Evolutionary conservation across 768 basidiomycete species (phyloP).

Genomic region (Hygrophoropsis aurantiaca): DNA sequence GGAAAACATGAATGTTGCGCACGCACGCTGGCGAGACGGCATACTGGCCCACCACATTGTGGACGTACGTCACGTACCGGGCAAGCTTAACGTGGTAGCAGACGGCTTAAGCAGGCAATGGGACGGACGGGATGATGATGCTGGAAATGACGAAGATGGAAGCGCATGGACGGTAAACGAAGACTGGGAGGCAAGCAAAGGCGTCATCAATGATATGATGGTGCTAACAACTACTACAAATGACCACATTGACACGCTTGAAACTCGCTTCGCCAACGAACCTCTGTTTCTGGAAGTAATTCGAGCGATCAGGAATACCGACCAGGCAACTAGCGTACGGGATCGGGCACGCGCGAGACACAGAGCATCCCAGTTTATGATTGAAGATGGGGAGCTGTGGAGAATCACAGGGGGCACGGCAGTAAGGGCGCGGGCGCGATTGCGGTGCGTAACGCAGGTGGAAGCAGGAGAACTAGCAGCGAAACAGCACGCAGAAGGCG

Average conservation of each 20-base stretch:
- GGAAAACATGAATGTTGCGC: conserved; percentile 28
- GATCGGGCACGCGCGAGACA: conserved; percentile 14
- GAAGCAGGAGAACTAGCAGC: conserved; percentile 6
- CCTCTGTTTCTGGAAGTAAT: conserved; percentile 16
- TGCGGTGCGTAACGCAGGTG: conserved; percentile 4
- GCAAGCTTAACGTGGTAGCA: conserved; percentile 9
- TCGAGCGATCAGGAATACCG: conserved; percentile 12
- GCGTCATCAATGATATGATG: conserved; percentile 10
- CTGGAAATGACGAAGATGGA: conserved; percentile 9
- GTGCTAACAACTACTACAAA: no score
- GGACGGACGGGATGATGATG: no score
- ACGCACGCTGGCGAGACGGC: conserved; percentile 35
- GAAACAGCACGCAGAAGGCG: conserved; percentile 1
- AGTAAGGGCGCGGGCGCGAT: neutral
- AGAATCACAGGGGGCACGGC: no score
- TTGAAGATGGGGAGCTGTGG: neutral
- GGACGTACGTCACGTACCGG: conserved; percentile 15
- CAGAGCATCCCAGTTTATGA: neutral
- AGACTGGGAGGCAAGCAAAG: conserved; percentile 23
- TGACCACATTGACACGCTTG: no score
- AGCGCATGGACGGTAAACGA: conserved; percentile 20
- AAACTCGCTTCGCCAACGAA: conserved; percentile 9
- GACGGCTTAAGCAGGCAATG: conserved; percentile 18
- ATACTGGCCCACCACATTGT: conserved; percentile 27
- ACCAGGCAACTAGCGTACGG: conserved; percentile 8